A percentile compares a stretch with the other conserved stretches of the same genome.
Evolutionary conservation across 2,329 filamentous ascomycete species (phyloP).

Genomic region (Claviceps cyperi): DNA sequence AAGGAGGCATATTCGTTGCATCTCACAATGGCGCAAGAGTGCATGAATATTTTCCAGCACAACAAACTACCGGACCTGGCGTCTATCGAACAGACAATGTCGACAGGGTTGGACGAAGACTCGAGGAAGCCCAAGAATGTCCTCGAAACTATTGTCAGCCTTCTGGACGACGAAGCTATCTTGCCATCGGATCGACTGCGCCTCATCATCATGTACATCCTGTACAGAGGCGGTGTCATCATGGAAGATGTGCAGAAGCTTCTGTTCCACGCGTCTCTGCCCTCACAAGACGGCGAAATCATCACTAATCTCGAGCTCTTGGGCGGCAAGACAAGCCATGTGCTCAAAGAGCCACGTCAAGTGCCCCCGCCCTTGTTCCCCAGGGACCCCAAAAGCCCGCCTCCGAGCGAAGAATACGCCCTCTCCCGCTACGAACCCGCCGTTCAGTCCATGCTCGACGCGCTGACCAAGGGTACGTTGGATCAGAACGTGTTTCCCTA

Average conservation of each 20-base stretch:
- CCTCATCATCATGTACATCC: constrained; percentile 69
- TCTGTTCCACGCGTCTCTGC: constrained; percentile 67
- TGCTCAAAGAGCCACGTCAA: constrained; percentile 62
- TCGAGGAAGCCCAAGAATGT: constrained; percentile 81
- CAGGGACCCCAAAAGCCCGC: constrained; percentile 40
- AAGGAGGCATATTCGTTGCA: constrained; percentile 92
- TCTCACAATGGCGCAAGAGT: constrained; percentile 91
- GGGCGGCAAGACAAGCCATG: constrained; percentile 55
- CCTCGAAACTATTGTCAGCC: constrained; percentile 67
- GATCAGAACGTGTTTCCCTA: constrained; percentile 57
- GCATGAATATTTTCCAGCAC: constrained; percentile 82
- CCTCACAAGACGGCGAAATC: constrained; percentile 55
- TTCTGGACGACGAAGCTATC: constrained; percentile 76
- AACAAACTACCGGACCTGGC: constrained; percentile 79
- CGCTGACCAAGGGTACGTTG: constrained; percentile 50
- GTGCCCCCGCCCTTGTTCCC: constrained; percentile 56
- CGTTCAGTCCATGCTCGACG: constrained; percentile 71
- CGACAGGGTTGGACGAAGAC: constrained; percentile 87
- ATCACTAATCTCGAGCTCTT: constrained; percentile 70
- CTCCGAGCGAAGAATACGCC: constrained; percentile 59
- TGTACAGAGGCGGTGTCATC: constrained; percentile 77
- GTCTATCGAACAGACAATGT: constrained; percentile 76
- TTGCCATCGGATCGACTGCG: constrained; percentile 62
- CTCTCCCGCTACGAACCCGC: constrained; percentile 78
- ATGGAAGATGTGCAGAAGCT: constrained; percentile 73